phyloP scores from a whole-genome alignment of 2,329 filamentous ascomycete genomes.

The Cyclaneusma minus region DNA sequence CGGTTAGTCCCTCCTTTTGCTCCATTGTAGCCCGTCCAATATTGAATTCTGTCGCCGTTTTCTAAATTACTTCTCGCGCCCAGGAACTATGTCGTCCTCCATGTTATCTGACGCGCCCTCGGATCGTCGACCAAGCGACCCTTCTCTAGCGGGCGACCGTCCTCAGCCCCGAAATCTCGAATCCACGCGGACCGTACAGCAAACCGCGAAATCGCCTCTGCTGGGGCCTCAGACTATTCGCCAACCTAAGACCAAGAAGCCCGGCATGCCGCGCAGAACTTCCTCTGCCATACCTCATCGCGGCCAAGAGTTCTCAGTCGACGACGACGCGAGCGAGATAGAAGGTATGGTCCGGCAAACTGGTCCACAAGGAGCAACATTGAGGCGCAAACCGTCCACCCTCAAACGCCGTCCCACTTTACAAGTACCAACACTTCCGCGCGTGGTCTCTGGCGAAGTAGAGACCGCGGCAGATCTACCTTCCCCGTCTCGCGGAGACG shows the following conservation, averaged over 20 bases:
- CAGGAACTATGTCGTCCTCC: too few species aligned
- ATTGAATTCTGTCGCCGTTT: too few species aligned
- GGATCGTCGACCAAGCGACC: conserved; percentile 15
- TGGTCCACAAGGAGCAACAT: conserved; percentile 11
- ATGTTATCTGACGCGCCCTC: too few species aligned
- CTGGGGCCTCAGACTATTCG: conserved; percentile 18
- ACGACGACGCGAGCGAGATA: conserved; percentile 73
- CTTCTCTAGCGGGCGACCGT: conserved; percentile 12
- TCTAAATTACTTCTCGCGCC: too few species aligned
- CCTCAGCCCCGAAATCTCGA: conserved; percentile 13
- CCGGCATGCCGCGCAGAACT: conserved; percentile 53
- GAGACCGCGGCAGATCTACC: conserved; percentile 12
- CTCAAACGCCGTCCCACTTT: conserved; percentile 30
- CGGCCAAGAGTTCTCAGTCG: conserved; percentile 77
- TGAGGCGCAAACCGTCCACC: conserved; percentile 32
- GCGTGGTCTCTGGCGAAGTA: conserved; percentile 31
- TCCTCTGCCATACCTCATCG: conserved; percentile 65
- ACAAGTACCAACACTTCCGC: conserved; percentile 27
- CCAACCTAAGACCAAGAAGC: conserved; percentile 36
- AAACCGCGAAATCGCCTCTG: conserved; percentile 15
- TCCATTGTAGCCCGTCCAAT: too few species aligned
- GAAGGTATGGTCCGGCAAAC: conserved; percentile 38
- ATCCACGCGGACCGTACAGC: conserved; percentile 14
- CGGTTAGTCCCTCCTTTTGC: too few species aligned
- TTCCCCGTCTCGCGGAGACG: too few species aligned